phyloP scores from a whole-genome alignment of 306 rosid species.

The Aeschynomene evenia region DNA sequence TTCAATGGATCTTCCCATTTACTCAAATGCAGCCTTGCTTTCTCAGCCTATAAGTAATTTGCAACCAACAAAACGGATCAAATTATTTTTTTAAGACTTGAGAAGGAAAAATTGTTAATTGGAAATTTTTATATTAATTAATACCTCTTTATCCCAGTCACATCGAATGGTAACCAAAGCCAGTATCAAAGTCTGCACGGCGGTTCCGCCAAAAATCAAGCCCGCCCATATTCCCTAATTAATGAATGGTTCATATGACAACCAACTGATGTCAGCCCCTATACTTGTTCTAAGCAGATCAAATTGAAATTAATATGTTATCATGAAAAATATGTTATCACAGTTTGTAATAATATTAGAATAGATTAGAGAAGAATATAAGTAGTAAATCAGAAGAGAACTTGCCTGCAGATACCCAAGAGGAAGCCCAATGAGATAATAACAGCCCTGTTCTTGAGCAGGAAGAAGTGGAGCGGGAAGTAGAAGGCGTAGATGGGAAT shows the following conservation, averaged over 20 bases:
- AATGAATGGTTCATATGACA: neutral
- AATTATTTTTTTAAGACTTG: no score
- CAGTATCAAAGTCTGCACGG: conserved; percentile 57
- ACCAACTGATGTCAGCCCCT: neutral
- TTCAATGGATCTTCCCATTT: conserved; percentile 36
- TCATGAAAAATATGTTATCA: no score
- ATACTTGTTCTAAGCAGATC: neutral
- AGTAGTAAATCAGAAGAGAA: neutral
- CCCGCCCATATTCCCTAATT: conserved; percentile 78
- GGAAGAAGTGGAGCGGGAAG: conserved; percentile 54
- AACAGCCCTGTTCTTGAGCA: conserved; percentile 47
- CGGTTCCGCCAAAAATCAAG: conserved; percentile 69
- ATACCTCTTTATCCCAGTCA: conserved; percentile 74
- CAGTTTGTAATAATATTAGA: no score
- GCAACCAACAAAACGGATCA: neutral
- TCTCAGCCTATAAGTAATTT: conserved; percentile 53
- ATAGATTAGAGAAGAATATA: neutral
- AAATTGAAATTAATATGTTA: no score
- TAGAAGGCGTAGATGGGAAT: conserved; percentile 57
- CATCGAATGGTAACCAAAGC: conserved; percentile 49
- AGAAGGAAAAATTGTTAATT: neutral
- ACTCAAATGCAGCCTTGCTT: conserved; percentile 34
- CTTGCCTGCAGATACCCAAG: conserved; percentile 56
- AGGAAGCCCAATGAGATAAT: conserved; percentile 63
- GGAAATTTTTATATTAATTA: neutral